Percentiles rank a stretch among this genome's conserved stretches.
phyloP scores from a whole-genome alignment of 495 filamentous ascomycete species.

The Trichocladium uniseriatum region DNA sequence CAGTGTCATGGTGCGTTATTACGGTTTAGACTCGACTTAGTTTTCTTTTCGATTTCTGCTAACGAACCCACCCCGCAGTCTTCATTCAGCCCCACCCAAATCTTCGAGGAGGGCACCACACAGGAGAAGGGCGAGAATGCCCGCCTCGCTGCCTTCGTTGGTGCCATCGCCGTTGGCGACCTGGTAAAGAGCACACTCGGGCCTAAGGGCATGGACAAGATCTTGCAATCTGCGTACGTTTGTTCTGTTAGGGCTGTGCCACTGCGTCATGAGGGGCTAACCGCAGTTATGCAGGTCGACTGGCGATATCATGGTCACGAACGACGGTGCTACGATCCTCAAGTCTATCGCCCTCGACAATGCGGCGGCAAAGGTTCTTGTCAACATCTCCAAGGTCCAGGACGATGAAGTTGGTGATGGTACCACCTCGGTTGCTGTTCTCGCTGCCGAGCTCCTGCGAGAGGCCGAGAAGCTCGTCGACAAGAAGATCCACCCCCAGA shows the following conservation, averaged over 20 bases:
- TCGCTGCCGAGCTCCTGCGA: conserved; percentile 88
- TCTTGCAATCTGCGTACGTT: conserved; percentile 88
- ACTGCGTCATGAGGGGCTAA: conserved; percentile 10
- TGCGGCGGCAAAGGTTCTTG: conserved; percentile 90
- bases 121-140: conserved; percentile 99
- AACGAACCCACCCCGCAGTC: conserved; percentile 24
- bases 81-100: conserved; percentile 83
- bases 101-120: conserved; percentile 93
- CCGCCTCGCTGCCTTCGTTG: conserved; percentile 90
- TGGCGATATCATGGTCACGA: conserved; percentile 94
- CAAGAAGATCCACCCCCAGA: conserved; percentile 97
- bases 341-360: conserved; percentile 99
- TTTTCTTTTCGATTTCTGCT: conserved; percentile 3
- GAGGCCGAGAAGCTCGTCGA: conserved; percentile 96
- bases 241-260: not conserved
- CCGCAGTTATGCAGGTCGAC: conserved; percentile 56
- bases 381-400: conserved; percentile 99
- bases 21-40: not conserved
- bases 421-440: conserved; percentile 74
- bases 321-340: conserved; percentile 95
- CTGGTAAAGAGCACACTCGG: conserved; percentile 94
- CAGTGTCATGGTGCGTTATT: conserved; percentile 8
- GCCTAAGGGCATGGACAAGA: conserved; percentile 99
- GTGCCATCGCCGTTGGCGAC: conserved; percentile 95
- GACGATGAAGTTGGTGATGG: conserved; percentile 98